Conservation (phyloP, 371 early-diverging fungal species). For the Mycotypha africana region DNA sequence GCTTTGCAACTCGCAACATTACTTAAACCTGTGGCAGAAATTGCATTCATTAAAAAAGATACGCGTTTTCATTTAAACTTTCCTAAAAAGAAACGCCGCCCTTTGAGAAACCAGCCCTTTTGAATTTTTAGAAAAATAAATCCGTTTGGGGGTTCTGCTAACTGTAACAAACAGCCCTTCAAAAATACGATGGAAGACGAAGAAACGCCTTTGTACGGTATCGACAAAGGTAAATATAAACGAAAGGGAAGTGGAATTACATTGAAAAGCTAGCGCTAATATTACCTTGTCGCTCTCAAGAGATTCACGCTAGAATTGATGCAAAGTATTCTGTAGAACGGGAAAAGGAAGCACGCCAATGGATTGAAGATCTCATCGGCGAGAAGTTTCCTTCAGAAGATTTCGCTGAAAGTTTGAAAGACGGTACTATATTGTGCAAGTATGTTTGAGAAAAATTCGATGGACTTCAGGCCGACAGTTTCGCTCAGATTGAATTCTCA, state of each 20-base stretch:
- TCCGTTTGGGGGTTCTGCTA: background rate
- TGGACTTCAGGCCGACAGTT: too few species aligned
- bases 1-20: too few species aligned
- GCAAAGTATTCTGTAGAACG: slow-evolving; percentile 54
- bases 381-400: slow-evolving; percentile 43
- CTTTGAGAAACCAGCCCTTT: background rate
- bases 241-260: too few species aligned
- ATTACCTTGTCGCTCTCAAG: slow-evolving; percentile 13
- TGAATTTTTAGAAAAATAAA: background rate
- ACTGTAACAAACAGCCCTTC: too few species aligned
- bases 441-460: slow-evolving; percentile 17
- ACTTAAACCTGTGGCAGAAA: too few species aligned
- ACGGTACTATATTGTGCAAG: slow-evolving; percentile 84
- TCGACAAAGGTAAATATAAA: slow-evolving; percentile 14
- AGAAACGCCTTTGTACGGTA: slow-evolving; percentile 15
- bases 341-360: slow-evolving; percentile 54
- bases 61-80: too few species aligned
- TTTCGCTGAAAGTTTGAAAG: slow-evolving; percentile 69
- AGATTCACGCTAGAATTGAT: slow-evolving; percentile 51
- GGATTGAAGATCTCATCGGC: slow-evolving; percentile 61
- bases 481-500: too few species aligned
- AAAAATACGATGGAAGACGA: too few species aligned
- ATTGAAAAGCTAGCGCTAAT: too few species aligned
- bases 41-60: too few species aligned
- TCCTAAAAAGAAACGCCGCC: background rate